These are phyloP conservation scores for Hordeum pubiflorum DNA, from an alignment of 202 grass and related monocot species.

Conservation along the genomic window DNA sequence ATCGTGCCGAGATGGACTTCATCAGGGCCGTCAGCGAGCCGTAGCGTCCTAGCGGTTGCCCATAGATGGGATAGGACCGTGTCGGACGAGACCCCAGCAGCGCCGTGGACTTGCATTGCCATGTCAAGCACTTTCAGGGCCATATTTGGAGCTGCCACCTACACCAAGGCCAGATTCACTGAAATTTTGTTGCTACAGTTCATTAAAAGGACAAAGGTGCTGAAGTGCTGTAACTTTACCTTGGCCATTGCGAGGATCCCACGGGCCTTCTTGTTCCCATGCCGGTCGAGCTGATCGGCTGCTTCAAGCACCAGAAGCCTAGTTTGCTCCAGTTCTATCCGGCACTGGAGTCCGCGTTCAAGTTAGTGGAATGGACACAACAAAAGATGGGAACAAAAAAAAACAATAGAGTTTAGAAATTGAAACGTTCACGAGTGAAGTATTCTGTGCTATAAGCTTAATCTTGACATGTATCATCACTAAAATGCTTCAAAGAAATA, in stretches of 20 bases:
- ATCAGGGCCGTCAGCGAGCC: slow-evolving; percentile 83
- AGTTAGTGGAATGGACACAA: background rate
- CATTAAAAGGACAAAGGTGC: background rate
- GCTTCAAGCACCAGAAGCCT: slow-evolving; percentile 93
- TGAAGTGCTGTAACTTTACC: slow-evolving; percentile 30
- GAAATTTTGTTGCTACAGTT: background rate
- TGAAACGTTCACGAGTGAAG: background rate
- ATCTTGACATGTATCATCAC: too few species aligned
- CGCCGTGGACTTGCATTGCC: slow-evolving; percentile 94
- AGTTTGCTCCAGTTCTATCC: slow-evolving; percentile 79
- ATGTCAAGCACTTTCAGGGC: slow-evolving; percentile 85
- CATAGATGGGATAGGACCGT: slow-evolving; percentile 68
- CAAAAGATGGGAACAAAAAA: background rate
- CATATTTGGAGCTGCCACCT: slow-evolving; percentile 95
- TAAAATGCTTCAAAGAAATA: background rate
- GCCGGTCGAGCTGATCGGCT: slow-evolving; percentile 70
- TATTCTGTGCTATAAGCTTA: too few species aligned
- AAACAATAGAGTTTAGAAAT: too few species aligned
- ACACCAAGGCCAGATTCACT: background rate
- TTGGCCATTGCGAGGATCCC: slow-evolving; percentile 93
- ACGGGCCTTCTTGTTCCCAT: slow-evolving; percentile 75
- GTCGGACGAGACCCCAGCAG: slow-evolving; percentile 69
- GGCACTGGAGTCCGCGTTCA: slow-evolving; percentile 44
- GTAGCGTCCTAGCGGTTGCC: slow-evolving; percentile 71
- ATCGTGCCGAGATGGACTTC: slow-evolving; percentile 90